These are phyloP conservation scores for Trichoderma cornu-damae DNA, from an alignment of 2,329 filamentous ascomycete species.

Conservation along the genomic window DNA sequence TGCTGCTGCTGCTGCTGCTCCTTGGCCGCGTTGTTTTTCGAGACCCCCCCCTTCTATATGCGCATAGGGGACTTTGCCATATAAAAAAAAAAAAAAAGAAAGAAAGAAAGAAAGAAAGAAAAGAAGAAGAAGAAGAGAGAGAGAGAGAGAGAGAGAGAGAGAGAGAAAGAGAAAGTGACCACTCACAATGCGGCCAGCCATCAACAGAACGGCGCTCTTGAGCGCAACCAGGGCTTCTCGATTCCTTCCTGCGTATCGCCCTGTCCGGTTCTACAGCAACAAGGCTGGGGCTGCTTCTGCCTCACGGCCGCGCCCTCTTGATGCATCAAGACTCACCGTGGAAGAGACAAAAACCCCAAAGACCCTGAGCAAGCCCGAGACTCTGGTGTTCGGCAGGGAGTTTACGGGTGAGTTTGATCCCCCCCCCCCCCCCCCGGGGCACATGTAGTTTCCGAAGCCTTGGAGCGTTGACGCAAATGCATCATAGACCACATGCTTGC, in stretches of 20 bases:
- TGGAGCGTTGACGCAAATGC: neutral
- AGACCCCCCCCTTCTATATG: no score
- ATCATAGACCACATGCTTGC: constrained; percentile 87
- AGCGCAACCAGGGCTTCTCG: constrained; percentile 35
- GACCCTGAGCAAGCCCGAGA: constrained; percentile 64
- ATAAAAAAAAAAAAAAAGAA: no score
- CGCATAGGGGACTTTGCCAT: no score
- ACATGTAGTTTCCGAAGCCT: neutral
- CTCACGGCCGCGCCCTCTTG: constrained; percentile 60
- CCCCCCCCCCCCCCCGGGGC: no score
- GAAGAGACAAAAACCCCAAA: constrained; percentile 73
- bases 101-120: no score
- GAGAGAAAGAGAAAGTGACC: no score
- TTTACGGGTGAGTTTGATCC: constrained; percentile 67
- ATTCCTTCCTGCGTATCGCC: constrained; percentile 29
- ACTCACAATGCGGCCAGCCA: constrained; percentile 30
- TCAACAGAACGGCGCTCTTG: constrained; percentile 32
- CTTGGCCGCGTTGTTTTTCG: no score
- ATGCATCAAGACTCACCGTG: constrained; percentile 70
- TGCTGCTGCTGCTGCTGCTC: no score
- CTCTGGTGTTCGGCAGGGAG: constrained; percentile 81
- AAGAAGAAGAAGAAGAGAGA: no score
- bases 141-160: no score
- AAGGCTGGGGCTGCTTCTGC: constrained; percentile 45
- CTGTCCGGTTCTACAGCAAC: constrained; percentile 46